These are phyloP conservation scores for Scutellaria barbata DNA, from an alignment of 257 asterid genomes.

Conservation along the genomic window DNA sequence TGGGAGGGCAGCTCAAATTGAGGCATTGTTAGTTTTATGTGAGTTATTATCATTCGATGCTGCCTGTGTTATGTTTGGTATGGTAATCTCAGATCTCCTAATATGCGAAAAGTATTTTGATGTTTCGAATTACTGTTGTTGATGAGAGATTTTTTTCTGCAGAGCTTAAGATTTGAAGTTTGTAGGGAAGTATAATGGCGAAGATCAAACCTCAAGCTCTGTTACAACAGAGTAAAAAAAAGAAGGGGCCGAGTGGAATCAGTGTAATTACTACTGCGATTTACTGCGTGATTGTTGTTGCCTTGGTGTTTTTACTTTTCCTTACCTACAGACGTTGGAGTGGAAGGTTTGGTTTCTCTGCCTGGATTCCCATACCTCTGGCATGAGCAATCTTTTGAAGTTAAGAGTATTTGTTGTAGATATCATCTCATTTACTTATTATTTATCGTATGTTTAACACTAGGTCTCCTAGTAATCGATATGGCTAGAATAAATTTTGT, in stretches of 20 bases:
- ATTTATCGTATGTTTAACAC: too few species aligned
- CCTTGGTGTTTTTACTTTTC: constrained; percentile 46
- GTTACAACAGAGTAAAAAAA: constrained; percentile 63
- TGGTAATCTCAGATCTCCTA: too few species aligned
- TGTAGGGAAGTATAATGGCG: constrained; percentile 46
- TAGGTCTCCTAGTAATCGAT: too few species aligned
- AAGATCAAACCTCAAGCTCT: constrained; percentile 68
- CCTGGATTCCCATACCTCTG: not conserved
- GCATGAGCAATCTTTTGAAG: not conserved
- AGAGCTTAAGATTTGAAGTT: constrained; percentile 44
- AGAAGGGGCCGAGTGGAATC: constrained; percentile 56
- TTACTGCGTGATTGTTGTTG: constrained; percentile 45
- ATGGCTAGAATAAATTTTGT: too few species aligned
- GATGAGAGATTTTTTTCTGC: constrained; percentile 34
- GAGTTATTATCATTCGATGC: too few species aligned
- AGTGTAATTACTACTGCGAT: constrained; percentile 46
- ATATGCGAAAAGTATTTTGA: too few species aligned
- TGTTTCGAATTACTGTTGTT: not conserved
- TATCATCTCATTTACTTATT: not conserved
- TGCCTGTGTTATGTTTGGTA: too few species aligned
- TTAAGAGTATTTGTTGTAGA: not conserved
- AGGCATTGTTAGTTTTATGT: too few species aligned
- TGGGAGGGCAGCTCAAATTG: too few species aligned
- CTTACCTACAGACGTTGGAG: constrained; percentile 56
- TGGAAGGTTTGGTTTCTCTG: constrained; percentile 39